Conservation (phyloP, 2,329 filamentous ascomycete species). For the Arthrobotrys megalospora region DNA sequence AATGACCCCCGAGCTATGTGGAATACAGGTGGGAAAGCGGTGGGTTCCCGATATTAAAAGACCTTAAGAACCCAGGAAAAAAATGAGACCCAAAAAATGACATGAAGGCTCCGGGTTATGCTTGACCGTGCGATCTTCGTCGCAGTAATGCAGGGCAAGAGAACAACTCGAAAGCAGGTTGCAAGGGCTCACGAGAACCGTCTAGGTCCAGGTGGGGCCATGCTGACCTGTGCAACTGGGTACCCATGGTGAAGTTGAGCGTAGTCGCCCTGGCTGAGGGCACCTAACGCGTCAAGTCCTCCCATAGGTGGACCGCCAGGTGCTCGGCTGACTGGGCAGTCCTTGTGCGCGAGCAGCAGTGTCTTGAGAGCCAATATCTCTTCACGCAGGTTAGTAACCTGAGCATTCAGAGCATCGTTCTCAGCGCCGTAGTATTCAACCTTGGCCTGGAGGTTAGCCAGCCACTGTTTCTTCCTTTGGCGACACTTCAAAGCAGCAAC, state of each 20-base stretch:
- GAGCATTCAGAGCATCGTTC: slow-evolving; percentile 87
- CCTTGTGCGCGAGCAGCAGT: slow-evolving; percentile 91
- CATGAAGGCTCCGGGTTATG: slow-evolving; percentile 44
- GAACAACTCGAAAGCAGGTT: slow-evolving; percentile 28
- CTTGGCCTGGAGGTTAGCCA: slow-evolving; percentile 92
- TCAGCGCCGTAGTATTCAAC: slow-evolving; percentile 93
- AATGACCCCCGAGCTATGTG: slow-evolving; percentile 29
- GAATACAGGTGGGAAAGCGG: slow-evolving; percentile 24
- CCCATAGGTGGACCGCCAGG: slow-evolving; percentile 44
- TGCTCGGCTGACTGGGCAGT: slow-evolving; percentile 86
- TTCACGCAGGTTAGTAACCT: slow-evolving; percentile 87
- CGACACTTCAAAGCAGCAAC: slow-evolving; percentile 97
- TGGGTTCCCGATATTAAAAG: slow-evolving; percentile 36
- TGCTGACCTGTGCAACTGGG: slow-evolving; percentile 59
- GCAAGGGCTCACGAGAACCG: slow-evolving; percentile 53
- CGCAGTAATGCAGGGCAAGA: slow-evolving; percentile 13
- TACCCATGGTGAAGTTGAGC: slow-evolving; percentile 57
- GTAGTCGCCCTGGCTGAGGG: slow-evolving; percentile 55
- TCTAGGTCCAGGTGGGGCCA: slow-evolving; percentile 58
- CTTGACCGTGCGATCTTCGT: slow-evolving; percentile 23
- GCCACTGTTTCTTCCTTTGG: slow-evolving; percentile 98
- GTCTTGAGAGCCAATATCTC: slow-evolving; percentile 97
- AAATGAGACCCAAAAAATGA: slow-evolving; percentile 29
- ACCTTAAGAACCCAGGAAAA: slow-evolving; percentile 19
- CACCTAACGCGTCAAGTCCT: slow-evolving; percentile 54